Evolutionary conservation across 805 yeast genomes (phyloP).

Genomic region (Blastobotrys americana): DNA sequence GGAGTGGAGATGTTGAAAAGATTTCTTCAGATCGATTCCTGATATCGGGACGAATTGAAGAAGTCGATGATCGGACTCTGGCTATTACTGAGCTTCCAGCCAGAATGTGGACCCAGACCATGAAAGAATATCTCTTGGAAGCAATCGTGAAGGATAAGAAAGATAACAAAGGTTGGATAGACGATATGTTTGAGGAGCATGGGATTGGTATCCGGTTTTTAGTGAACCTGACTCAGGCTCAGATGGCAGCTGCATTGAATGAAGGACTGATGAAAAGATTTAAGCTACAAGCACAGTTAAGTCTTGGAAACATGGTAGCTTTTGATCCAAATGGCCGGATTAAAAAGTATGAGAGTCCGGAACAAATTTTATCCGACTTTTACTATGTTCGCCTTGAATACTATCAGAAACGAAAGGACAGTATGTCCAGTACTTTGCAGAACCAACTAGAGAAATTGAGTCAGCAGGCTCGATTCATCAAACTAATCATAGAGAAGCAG

Average conservation of each 20-base stretch:
- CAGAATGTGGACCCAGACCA: conserved; percentile 82
- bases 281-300: conserved; percentile 62
- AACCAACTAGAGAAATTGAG: conserved; percentile 68
- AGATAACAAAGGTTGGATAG: conserved; percentile 75
- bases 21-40: conserved; percentile 56
- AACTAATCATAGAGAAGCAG: conserved; percentile 73
- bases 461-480: conserved; percentile 85
- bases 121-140: conserved; percentile 74
- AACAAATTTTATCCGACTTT: conserved; percentile 76
- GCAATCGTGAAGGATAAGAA: conserved; percentile 56
- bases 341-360: conserved; percentile 66
- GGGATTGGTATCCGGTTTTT: conserved; percentile 72
- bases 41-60: conserved; percentile 74
- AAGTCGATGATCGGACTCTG: conserved; percentile 67
- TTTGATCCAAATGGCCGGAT: conserved; percentile 87
- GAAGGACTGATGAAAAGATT: conserved; percentile 82
- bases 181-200: conserved; percentile 93
- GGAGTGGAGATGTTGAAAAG: conserved; percentile 77
- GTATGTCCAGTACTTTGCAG: conserved; percentile 57
- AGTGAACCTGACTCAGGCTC: conserved; percentile 64
- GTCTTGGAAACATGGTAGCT: conserved; percentile 85
- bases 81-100: conserved; percentile 93
- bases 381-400: conserved; percentile 79
- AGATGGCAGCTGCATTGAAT: conserved; percentile 69
- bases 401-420: conserved; percentile 87